Conservation (phyloP, 108 stramenopile species). For the Nannochloropsis gaditana region DNA sequence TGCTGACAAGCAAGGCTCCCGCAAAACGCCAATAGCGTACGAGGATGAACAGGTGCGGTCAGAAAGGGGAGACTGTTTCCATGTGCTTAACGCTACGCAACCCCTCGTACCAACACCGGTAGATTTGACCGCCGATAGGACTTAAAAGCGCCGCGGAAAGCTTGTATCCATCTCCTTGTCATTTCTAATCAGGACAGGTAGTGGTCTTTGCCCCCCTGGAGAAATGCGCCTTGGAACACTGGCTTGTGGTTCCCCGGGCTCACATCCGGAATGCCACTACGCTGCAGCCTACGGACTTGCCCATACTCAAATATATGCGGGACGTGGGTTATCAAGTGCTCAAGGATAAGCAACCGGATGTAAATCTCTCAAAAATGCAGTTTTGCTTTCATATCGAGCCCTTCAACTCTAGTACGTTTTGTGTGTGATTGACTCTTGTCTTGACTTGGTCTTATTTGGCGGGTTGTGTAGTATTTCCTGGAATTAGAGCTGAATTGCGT, state of each 20-base stretch:
- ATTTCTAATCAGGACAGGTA: not conserved
- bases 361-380: not conserved
- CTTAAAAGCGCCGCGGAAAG: no score
- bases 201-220: constrained; percentile 15
- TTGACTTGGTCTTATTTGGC: not conserved
- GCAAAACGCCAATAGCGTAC: not conserved
- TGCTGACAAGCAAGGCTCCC: not conserved
- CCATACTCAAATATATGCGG: not conserved
- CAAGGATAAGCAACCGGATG: not conserved
- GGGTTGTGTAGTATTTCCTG: not conserved
- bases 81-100: not conserved
- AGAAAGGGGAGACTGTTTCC: not conserved
- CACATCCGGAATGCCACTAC: not conserved
- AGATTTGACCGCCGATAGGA: not conserved
- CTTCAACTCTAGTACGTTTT: constrained; percentile 1
- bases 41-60: not conserved
- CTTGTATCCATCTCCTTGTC: not conserved
- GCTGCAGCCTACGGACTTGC: not conserved
- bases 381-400: not conserved
- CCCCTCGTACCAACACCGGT: not conserved
- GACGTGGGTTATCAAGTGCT: not conserved
- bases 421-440: not conserved
- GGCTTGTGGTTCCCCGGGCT: not conserved
- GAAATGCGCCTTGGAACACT: not conserved
- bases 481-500: not conserved